Evolutionary conservation across 352 stramenopile species (phyloP).

Genomic region (Globisporangium splendens): DNA sequence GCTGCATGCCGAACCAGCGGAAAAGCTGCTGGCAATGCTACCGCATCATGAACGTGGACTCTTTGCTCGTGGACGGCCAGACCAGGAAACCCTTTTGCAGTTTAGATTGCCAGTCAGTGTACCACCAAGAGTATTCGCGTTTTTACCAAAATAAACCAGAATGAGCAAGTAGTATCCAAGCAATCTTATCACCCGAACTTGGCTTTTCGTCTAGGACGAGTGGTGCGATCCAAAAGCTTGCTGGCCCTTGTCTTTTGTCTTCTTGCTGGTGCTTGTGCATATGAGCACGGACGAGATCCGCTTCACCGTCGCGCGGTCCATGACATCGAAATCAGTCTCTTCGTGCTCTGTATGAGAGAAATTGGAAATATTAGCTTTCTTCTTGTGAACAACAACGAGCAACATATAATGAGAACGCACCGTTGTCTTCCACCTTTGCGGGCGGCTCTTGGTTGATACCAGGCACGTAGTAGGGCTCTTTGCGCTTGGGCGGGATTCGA

Average conservation of each 20-base stretch:
- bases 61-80: constrained; percentile 35
- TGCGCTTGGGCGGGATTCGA: constrained; percentile 55
- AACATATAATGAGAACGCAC: constrained; percentile 12
- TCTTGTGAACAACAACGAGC: neutral
- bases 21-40: constrained; percentile 87
- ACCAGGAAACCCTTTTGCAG: constrained; percentile 60
- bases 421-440: constrained; percentile 30
- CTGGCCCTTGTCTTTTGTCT: constrained; percentile 23
- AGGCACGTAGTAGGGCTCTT: constrained; percentile 57
- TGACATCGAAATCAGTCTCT: constrained; percentile 62
- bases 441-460: constrained; percentile 27
- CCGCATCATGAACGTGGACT: constrained; percentile 35
- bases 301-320: constrained; percentile 78
- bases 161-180: neutral
- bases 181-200: too few relatives aligned
- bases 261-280: constrained; percentile 60
- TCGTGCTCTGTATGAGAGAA: constrained; percentile 32
- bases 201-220: neutral
- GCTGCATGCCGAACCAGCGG: constrained; percentile 31
- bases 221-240: neutral
- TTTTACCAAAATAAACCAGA: constrained; percentile 34
- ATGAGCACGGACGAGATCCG: constrained; percentile 69
- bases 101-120: constrained; percentile 30
- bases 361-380: neutral
- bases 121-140: constrained; percentile 47